Conservation (phyloP, 2,329 filamentous ascomycete genomes). For the Fusarium nygamai region DNA sequence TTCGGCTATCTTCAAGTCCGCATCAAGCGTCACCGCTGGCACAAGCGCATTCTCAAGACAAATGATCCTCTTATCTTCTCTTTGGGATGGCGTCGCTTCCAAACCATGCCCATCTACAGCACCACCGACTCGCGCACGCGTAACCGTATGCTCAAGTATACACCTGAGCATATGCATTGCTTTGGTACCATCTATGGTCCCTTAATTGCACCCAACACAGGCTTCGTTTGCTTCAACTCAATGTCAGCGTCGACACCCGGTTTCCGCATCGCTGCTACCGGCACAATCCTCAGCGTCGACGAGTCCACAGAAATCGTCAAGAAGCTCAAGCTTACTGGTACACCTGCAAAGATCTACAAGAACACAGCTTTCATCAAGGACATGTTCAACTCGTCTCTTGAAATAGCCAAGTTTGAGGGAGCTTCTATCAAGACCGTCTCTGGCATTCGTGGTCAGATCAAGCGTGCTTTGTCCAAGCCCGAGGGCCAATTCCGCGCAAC, state of each 20-base stretch:
- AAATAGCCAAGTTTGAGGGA: conserved; percentile 98
- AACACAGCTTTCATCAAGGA: conserved; percentile 99
- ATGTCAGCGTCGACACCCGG: conserved; percentile 86
- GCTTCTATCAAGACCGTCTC: conserved; percentile 96
- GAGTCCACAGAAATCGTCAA: conserved; percentile 98
- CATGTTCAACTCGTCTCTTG: conserved; percentile 94
- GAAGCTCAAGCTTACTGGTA: conserved; percentile 96
- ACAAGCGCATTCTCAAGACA: conserved; percentile 98
- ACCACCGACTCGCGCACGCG: conserved; percentile 92
- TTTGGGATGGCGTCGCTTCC: conserved; percentile 94
- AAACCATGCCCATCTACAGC: conserved; percentile 91
- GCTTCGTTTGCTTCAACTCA: conserved; percentile 92
- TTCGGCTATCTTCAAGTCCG: conserved; percentile 96
- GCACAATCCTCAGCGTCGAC: conserved; percentile 92
- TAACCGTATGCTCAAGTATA: conserved; percentile 99
- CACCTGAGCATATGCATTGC: conserved; percentile 99
- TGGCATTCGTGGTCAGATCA: conserved; percentile 95
- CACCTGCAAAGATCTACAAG: conserved; percentile 98
- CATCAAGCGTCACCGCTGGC: conserved; percentile 98
- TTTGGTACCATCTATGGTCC: conserved; percentile 96
- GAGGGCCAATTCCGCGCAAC: conserved; percentile 97
- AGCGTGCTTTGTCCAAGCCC: conserved; percentile 90
- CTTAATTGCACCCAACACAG: conserved; percentile 93
- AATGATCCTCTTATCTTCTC: conserved; percentile 98
- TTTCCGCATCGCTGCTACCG: conserved; percentile 94